Base-by-base conservation (phyloP, 164 flowering plant species). In the Echeveria elegans region DNA sequence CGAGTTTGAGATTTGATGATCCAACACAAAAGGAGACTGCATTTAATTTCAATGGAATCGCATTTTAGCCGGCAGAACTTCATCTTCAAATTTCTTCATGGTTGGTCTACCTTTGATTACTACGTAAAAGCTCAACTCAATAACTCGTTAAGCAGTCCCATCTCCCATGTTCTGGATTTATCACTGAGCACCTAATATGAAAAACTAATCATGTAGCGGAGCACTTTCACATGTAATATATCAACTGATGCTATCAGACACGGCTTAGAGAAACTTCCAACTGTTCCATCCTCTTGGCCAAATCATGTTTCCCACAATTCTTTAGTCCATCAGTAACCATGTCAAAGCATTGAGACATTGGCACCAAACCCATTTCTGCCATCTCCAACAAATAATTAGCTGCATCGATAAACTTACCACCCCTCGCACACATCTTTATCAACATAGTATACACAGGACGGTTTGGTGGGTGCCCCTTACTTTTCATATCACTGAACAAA, bases 281-380 rank as follows among this genome's bases (percentile, higher is more conserved):
- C 41, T 91, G 83, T 75, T 89, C 92, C 5, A 91, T 83, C 74
- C 78, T 79, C 82, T 81, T 82, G 52, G 97, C 98, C 66, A 94
- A 67, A 66, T 94, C 95, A 79, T 94, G 87, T 69, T 91, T 88
- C 66, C 98, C 97, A 66, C 91, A 82, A 40, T 81, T 83, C 84
- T 88, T 94, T 74, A 94, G 78, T n/a, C 98, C 98, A 81, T 91
- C 95, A 70, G 87, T 83, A 53, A 94, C 92, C 93, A 89, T 76
- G 72, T 90, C 96, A 75, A 94, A 94, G 77, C 82, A 86, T 71
- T 87, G 79, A 10, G 90, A 73, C 70, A 82, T 79, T 0, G 97
- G 98, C 18, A 72, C 23, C 73, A 91, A 73, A 61, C 79, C 79
- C 69, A 80, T 31, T 79, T 86, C 90, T 23, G 88, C 82, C 98